Conservation (phyloP, 352 stramenopile genomes). For the Pythium apleroticum region DNA sequence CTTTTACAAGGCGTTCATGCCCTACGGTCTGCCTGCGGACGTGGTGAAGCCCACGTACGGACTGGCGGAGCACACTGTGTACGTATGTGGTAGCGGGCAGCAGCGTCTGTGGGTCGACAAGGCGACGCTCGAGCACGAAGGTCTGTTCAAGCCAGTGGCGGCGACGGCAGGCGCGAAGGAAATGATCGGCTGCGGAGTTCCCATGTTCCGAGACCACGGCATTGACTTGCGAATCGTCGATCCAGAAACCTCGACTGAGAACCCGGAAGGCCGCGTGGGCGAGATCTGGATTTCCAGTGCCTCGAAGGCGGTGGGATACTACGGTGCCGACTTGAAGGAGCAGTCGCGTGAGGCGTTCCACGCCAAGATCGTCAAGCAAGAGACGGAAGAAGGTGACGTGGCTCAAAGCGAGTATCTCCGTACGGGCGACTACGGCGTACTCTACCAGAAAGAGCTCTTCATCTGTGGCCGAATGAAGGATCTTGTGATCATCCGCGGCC, state of each 20-base stretch:
- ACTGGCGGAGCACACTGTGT: constrained; percentile 99
- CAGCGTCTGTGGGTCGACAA: constrained; percentile 91
- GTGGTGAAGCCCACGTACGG: constrained; percentile 98
- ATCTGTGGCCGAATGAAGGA: constrained; percentile 99
- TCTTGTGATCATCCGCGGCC: constrained; percentile 98
- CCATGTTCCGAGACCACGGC: constrained; percentile 72
- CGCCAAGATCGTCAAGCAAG: constrained; percentile 52
- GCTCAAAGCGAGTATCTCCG: constrained; percentile 70
- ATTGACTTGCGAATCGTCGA: constrained; percentile 96
- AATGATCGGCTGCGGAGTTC: constrained; percentile 95
- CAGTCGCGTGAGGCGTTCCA: constrained; percentile 90
- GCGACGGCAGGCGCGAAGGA: constrained; percentile 38
- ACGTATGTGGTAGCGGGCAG: constrained; percentile 93
- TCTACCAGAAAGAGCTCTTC: constrained; percentile 95
- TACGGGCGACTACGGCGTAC: constrained; percentile 97
- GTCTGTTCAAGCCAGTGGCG: constrained; percentile 39
- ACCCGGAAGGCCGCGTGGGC: constrained; percentile 62
- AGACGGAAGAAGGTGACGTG: constrained; percentile 14
- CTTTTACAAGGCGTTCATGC: constrained; percentile 90
- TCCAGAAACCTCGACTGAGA: constrained; percentile 51
- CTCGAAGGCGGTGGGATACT: constrained; percentile 96
- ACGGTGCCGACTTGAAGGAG: constrained; percentile 65
- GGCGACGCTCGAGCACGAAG: constrained; percentile 82
- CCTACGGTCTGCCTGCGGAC: constrained; percentile 77
- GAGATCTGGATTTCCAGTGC: constrained; percentile 88